Evolutionary conservation across 306 rosid species (phyloP).

Genomic region (Geum urbanum): DNA sequence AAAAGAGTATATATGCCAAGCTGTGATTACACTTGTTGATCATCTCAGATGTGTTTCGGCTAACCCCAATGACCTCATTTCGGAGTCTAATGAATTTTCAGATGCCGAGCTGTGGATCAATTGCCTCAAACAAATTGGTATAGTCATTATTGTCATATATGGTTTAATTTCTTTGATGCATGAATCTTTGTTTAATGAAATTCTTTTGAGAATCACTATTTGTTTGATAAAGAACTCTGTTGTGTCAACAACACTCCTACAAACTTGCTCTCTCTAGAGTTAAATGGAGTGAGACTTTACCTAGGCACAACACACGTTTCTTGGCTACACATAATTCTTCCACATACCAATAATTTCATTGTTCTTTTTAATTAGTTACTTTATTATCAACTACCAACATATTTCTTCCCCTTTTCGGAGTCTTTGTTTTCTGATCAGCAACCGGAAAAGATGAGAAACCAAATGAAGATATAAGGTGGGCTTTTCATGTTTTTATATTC

Average conservation of each 20-base stretch:
- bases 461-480: constrained; percentile 33
- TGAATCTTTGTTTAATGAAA: not conserved
- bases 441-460: constrained; percentile 24
- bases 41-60: constrained; percentile 83
- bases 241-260: constrained; percentile 60
- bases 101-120: constrained; percentile 54
- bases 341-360: constrained; percentile 17
- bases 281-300: constrained; percentile 52
- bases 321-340: constrained; percentile 42
- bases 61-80: constrained; percentile 50
- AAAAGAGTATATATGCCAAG: constrained; percentile 67
- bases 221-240: constrained; percentile 50
- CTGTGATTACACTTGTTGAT: constrained; percentile 71
- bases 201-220: not conserved
- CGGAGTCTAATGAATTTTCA: constrained; percentile 50
- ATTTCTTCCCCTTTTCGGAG: not conserved
- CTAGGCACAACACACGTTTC: constrained; percentile 49
- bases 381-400: not conserved
- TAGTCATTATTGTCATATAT: not conserved
- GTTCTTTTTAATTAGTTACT: constrained; percentile 14
- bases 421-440: constrained; percentile 15
- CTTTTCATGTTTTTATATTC: not conserved
- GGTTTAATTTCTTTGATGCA: too few species aligned
- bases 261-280: constrained; percentile 50
- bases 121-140: constrained; percentile 64